phyloP scores from a whole-genome alignment of 2,329 filamentous ascomycete species.

The Chrysoporthe cubensis region DNA sequence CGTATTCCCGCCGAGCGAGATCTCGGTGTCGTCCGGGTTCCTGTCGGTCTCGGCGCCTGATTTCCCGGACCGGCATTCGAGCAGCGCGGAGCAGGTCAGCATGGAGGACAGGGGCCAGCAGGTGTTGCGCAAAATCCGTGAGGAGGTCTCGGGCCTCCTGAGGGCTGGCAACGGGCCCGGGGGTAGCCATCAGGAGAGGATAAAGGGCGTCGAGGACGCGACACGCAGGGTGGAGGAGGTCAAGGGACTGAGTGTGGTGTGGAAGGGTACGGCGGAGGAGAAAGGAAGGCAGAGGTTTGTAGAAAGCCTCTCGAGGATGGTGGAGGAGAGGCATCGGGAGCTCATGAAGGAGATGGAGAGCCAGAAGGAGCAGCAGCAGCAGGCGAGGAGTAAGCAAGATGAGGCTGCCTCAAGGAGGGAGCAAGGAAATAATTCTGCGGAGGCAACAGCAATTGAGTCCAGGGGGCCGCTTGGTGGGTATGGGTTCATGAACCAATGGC shows the following conservation, averaged over 20 bases:
- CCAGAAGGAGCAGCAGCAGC: slow-evolving; percentile 42
- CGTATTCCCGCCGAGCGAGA: slow-evolving; percentile 84
- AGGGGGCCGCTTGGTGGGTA: slow-evolving; percentile 56
- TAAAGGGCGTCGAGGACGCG: slow-evolving; percentile 74
- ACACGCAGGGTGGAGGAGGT: slow-evolving; percentile 75
- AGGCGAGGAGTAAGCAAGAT: slow-evolving; percentile 37
- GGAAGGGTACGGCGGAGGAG: slow-evolving; percentile 96
- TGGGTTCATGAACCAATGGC: slow-evolving; percentile 65
- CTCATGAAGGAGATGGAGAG: slow-evolving; percentile 54
- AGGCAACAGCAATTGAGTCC: slow-evolving; percentile 40
- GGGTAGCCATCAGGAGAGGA: slow-evolving; percentile 42
- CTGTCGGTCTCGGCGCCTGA: slow-evolving; percentile 89
- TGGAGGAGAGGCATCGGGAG: slow-evolving; percentile 72
- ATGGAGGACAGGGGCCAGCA: slow-evolving; percentile 88
- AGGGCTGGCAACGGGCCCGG: slow-evolving; percentile 40
- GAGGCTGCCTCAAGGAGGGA: slow-evolving; percentile 39
- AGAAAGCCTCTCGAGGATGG: slow-evolving; percentile 77
- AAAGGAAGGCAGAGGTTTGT: slow-evolving; percentile 82
- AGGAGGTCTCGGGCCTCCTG: slow-evolving; percentile 73
- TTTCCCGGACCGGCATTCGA: slow-evolving; percentile 34
- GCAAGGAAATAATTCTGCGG: slow-evolving; percentile 34
- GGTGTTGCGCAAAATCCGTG: slow-evolving; percentile 69
- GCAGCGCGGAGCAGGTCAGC: slow-evolving; percentile 59
- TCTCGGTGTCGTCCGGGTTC: slow-evolving; percentile 82
- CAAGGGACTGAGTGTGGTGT: slow-evolving; percentile 76